These are phyloP conservation scores for Magnolia changhungtana DNA, from an alignment of 164 flowering plant species.

Conservation along the genomic window DNA sequence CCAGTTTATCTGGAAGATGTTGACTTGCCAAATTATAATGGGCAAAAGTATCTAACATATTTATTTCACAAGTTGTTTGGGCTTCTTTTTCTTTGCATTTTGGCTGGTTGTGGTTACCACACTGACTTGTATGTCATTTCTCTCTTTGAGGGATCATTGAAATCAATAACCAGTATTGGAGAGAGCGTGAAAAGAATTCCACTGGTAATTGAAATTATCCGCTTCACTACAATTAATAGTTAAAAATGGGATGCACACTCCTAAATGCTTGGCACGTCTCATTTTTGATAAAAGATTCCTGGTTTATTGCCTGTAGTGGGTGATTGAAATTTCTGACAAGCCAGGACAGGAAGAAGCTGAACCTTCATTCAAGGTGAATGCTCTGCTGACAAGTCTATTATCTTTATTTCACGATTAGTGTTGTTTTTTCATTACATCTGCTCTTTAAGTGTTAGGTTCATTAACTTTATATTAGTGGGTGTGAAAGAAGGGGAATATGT, in stretches of 20 bases:
- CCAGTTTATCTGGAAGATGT: conserved; percentile 32
- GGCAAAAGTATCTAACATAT: not conserved
- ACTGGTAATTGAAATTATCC: conserved; percentile 47
- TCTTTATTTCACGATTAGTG: not conserved
- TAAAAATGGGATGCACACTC: not conserved
- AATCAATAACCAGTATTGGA: conserved; percentile 68
- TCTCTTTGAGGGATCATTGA: conserved; percentile 58
- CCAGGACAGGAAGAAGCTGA: conserved; percentile 83
- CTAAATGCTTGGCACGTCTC: not conserved
- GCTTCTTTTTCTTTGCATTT: not conserved
- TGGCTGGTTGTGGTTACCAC: conserved; percentile 15
- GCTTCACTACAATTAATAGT: not conserved
- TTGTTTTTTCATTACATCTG: not conserved
- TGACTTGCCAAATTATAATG: not conserved
- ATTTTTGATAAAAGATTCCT: conserved; percentile 3
- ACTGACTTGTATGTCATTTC: conserved; percentile 41
- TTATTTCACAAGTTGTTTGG: not conserved
- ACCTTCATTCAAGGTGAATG: conserved; percentile 88
- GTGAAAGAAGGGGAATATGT: not conserved
- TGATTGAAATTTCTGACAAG: conserved; percentile 80
- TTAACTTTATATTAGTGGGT: not conserved
- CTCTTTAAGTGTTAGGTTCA: not conserved
- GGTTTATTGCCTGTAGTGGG: conserved; percentile 56
- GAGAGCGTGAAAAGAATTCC: conserved; percentile 74
- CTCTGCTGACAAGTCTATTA: not conserved